phyloP scores from a whole-genome alignment of 768 basidiomycete genomes.

The Tylopilus plumbeoviolaceoides region DNA sequence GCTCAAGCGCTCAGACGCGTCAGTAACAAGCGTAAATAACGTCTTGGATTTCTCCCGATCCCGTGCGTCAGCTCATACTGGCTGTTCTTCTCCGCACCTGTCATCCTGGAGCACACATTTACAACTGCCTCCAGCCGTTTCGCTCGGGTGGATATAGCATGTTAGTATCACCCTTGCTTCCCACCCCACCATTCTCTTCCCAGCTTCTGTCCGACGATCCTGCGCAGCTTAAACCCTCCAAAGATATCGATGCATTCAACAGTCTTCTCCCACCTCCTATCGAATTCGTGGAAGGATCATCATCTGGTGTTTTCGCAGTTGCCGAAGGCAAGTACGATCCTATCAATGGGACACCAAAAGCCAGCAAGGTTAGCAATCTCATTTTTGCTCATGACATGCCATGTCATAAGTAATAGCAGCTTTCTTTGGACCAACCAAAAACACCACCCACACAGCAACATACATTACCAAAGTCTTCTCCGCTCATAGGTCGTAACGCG shows the following conservation, averaged over 20 bases:
- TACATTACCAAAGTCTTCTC: slow-evolving; percentile 27
- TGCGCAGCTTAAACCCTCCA: slow-evolving; percentile 58
- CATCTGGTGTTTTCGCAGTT: slow-evolving; percentile 66
- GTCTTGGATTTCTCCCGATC: slow-evolving; percentile 12
- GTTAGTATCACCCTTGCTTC: slow-evolving; percentile 65
- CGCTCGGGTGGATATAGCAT: slow-evolving; percentile 37
- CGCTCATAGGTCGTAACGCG: slow-evolving; percentile 18
- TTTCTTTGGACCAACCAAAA: slow-evolving; percentile 21
- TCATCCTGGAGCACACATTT: slow-evolving; percentile 5
- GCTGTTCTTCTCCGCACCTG: slow-evolving; percentile 10
- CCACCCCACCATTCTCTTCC: slow-evolving; percentile 47
- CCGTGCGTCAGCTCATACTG: slow-evolving; percentile 12
- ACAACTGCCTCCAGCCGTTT: slow-evolving; percentile 1
- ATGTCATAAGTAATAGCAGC: slow-evolving; percentile 3
- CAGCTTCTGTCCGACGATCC: slow-evolving; percentile 49
- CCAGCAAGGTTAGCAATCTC: slow-evolving; percentile 41
- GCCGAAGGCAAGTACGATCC: slow-evolving; percentile 77
- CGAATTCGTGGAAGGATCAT: slow-evolving; percentile 83
- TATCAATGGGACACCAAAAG: slow-evolving; percentile 65
- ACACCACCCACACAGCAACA: slow-evolving; percentile 25
- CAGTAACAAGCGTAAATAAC: slow-evolving; percentile 27
- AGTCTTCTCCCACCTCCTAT: slow-evolving; percentile 75
- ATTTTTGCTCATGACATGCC: background rate
- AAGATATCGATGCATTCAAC: slow-evolving; percentile 72
- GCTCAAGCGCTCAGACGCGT: slow-evolving; percentile 5